phyloP scores from a whole-genome alignment of 2,329 filamentous ascomycete species.

The Fusarium aywerte region DNA sequence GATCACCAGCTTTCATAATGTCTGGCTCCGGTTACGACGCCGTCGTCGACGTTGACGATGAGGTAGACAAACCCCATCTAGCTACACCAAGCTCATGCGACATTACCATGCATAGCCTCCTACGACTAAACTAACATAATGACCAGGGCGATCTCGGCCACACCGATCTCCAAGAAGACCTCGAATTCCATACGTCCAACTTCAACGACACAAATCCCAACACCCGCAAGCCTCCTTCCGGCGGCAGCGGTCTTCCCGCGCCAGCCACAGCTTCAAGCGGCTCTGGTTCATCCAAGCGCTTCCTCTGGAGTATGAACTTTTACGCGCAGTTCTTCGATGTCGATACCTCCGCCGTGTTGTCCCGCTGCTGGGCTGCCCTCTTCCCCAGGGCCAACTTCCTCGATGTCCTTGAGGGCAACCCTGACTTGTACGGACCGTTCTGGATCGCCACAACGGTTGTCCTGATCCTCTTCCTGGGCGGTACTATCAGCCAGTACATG shows the following conservation, averaged over 20 bases:
- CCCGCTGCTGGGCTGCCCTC: slow-evolving; percentile 87
- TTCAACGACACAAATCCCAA: slow-evolving; percentile 71
- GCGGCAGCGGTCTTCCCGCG: slow-evolving; percentile 63
- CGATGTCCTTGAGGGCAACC: slow-evolving; percentile 95
- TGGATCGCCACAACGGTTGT: slow-evolving; percentile 99
- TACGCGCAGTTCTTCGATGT: slow-evolving; percentile 99
- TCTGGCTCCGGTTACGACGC: slow-evolving; percentile 93
- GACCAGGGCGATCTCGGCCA: slow-evolving; percentile 92
- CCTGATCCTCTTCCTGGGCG: slow-evolving; percentile 92
- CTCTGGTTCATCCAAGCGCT: slow-evolving; percentile 74
- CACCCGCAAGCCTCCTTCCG: slow-evolving; percentile 60
- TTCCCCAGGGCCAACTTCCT: slow-evolving; percentile 95
- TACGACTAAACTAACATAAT: slow-evolving; percentile 24
- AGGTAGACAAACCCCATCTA: slow-evolving; percentile 65
- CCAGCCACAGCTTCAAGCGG: slow-evolving; percentile 63
- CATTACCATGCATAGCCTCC: background rate
- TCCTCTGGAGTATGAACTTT: slow-evolving; percentile 91
- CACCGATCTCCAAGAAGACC: slow-evolving; percentile 97
- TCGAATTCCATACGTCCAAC: slow-evolving; percentile 96
- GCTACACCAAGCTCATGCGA: slow-evolving; percentile 21
- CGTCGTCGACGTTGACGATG: slow-evolving; percentile 96
- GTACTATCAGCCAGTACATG: slow-evolving; percentile 93
- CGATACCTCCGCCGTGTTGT: slow-evolving; percentile 88
- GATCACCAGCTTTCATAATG: slow-evolving; percentile 60
- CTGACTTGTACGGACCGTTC: slow-evolving; percentile 95